phyloP scores from a whole-genome alignment of 768 basidiomycete species.

The Thelephora ganbajun region DNA sequence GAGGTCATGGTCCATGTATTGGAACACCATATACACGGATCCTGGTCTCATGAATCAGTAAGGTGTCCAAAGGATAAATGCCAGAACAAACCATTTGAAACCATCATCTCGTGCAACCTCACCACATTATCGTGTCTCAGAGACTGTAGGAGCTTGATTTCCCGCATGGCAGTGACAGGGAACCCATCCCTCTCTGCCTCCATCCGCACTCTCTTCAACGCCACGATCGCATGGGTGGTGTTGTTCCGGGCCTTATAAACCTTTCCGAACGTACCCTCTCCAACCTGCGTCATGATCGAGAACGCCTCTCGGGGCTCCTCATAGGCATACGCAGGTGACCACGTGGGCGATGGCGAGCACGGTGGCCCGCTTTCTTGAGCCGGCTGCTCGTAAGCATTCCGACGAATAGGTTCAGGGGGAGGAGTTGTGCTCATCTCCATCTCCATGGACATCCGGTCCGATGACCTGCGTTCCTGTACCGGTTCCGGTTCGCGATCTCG shows the following conservation, averaged over 20 bases:
- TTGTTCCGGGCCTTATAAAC: constrained; percentile 91
- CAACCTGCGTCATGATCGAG: constrained; percentile 83
- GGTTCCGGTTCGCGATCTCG: too few species aligned
- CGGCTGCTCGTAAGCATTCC: too few species aligned
- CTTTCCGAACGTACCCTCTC: constrained; percentile 97
- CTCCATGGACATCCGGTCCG: too few species aligned
- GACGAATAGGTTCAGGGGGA: too few species aligned
- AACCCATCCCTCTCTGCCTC: constrained; percentile 96
- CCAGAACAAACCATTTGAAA: constrained; percentile 65
- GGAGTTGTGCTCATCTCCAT: too few species aligned
- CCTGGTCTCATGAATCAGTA: constrained; percentile 31
- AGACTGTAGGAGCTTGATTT: constrained; percentile 93
- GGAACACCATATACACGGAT: constrained; percentile 97
- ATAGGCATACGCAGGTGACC: too few species aligned
- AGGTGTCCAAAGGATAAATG: neutral
- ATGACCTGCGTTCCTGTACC: too few species aligned
- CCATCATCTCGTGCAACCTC: constrained; percentile 94
- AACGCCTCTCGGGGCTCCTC: constrained; percentile 40
- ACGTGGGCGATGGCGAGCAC: too few species aligned
- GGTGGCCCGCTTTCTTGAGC: too few species aligned
- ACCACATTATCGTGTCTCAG: constrained; percentile 85
- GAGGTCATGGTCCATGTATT: constrained; percentile 98
- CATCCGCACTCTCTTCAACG: constrained; percentile 95
- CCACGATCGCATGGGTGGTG: constrained; percentile 64
- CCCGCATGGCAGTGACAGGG: constrained; percentile 96